Evolutionary conservation across 192 early-diverging fungal species (phyloP), one percentile per base, ranked within the genome.

Genomic region (Coemansia sp.): DNA sequence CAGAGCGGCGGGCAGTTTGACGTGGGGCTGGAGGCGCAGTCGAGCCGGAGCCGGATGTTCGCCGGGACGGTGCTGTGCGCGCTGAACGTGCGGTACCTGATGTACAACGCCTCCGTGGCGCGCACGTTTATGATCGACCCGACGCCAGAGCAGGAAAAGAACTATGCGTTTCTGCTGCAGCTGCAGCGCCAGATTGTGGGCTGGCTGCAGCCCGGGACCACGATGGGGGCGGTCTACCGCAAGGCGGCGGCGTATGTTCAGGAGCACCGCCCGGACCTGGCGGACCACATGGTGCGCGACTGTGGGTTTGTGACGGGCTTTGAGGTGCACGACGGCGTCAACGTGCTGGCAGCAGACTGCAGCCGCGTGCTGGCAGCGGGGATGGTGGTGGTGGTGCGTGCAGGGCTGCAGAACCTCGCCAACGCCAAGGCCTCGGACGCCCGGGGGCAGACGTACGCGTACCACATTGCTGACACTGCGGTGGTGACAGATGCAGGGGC

Each of bases 1-100:
- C 95, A 97, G 75, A 94, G 91, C 78, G 97, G 97, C 53, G 95
- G 95, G 37, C 79, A 84, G 33, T 99, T 94, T 69, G 88, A 95
- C 56, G 78, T 99, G 51, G 84, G 82, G 54, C 82, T 89, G 10
- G 86, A 85, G 3, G 95, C 93, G 6, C 70, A 70, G 35, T 92
- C 91, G 23, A 84, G 88, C 71, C 69, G 75, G 0, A 83, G 84
- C n/a, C 64, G 70, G 28, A 70, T 99, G 30, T 92, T 94, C 61
- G 85, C 89, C 1, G 94, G 93, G 28, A 93, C 90, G 0, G 87
- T 99, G 36, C 64, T 99, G 39, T 96, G 94, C 75, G 91, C 93
- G 5, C 76, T 99, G 6, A 96, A 93, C 58, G 84, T 93, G 26
- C 86, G 97, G 14, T 99, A 97, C 82, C 90, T 89, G 73, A 88